Evolutionary conservation across 768 basidiomycete species (phyloP).

Genomic region (Lepiota subincarnata): DNA sequence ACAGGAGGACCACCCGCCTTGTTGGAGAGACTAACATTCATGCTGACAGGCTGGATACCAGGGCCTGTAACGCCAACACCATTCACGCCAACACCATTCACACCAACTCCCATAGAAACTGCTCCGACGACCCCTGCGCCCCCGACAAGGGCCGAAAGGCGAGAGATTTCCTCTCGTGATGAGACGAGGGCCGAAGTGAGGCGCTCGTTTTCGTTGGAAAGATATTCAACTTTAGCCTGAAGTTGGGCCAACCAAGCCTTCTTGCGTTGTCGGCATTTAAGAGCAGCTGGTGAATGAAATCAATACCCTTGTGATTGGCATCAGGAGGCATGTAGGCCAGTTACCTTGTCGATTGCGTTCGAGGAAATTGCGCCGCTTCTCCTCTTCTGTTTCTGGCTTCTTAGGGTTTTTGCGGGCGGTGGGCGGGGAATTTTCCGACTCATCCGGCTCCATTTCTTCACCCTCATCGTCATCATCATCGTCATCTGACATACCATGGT

Average conservation of each 20-base stretch:
- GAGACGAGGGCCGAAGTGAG: slow-evolving; percentile 82
- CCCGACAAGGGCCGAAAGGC: slow-evolving; percentile 71
- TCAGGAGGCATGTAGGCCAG: slow-evolving; percentile 16
- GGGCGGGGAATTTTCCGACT: slow-evolving; percentile 23
- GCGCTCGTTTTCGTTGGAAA: slow-evolving; percentile 93
- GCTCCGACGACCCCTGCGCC: slow-evolving; percentile 51
- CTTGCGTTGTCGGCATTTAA: slow-evolving; percentile 98
- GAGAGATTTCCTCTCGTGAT: slow-evolving; percentile 88
- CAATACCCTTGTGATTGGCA: neutral
- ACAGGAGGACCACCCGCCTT: slow-evolving; percentile 22
- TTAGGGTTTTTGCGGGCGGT: slow-evolving; percentile 33
- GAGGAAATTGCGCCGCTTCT: slow-evolving; percentile 94
- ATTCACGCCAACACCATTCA: slow-evolving; percentile 15
- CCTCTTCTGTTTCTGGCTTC: slow-evolving; percentile 96
- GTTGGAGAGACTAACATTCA: slow-evolving; percentile 37
- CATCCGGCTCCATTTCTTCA: slow-evolving; percentile 38
- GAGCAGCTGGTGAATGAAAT: slow-evolving; percentile 59
- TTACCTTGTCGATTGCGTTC: slow-evolving; percentile 96
- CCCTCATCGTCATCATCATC: slow-evolving; percentile 37
- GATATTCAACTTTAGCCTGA: slow-evolving; percentile 90
- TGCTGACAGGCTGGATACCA: slow-evolving; percentile 40
- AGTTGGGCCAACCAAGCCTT: slow-evolving; percentile 95
- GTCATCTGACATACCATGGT: slow-evolving; percentile 29
- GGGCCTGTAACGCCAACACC: slow-evolving; percentile 23
- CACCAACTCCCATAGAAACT: slow-evolving; percentile 22